Base-by-base conservation (phyloP, 495 filamentous ascomycete genomes). In the Astrocystis sublimbata region DNA sequence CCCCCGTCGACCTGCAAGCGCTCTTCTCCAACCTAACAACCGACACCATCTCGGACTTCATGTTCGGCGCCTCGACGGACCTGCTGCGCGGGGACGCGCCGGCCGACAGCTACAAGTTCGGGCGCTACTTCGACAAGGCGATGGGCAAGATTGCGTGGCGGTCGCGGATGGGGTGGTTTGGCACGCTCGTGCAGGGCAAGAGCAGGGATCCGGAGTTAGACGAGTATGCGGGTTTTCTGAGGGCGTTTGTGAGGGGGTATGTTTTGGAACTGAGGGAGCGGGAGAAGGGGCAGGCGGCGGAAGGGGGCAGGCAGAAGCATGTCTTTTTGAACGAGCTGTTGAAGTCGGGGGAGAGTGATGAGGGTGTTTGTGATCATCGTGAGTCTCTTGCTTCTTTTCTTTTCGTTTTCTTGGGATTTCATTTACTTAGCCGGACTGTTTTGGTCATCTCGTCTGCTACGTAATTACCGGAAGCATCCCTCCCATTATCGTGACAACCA, bases 31-130 rank as follows among this genome's bases (percentile, higher is more conserved):
- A 80, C 46, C 67, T 89, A 46, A 88, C 87, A 3, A 81, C 89
- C 56, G 88, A 90, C 71, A 83, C 81, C 0, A 85, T 87, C 2
- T 89, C 87, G 0, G 86, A 89, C 42, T 89, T 90, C 68, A 75
- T 90, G 54, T 86, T 80, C 31, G 78, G 77, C 4, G 70, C 72
- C 42, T 77, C 76, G 35, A 76, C 76, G 24, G 71, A 76, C 54
- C 51, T 70, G 1, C 68, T 76, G 7, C 66, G 66, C 19, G 35
- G 65, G 15, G 26, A 62, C 21, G 66, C 73, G 0, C 70, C 75
- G 6, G 62, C 65, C 15, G 73, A 75, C 23, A 72, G 73, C 19
- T 55, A 65, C 13, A 65, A 65, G 33, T 80, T 80, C 49, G 69
- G 74, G 24, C 19, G 58, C 10, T 75, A 74, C 60, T 80, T 81